Evolutionary conservation across 139 green algal genomes (phyloP), one percentile per base, ranked within the genome.

Genomic region (Chara braunii): DNA sequence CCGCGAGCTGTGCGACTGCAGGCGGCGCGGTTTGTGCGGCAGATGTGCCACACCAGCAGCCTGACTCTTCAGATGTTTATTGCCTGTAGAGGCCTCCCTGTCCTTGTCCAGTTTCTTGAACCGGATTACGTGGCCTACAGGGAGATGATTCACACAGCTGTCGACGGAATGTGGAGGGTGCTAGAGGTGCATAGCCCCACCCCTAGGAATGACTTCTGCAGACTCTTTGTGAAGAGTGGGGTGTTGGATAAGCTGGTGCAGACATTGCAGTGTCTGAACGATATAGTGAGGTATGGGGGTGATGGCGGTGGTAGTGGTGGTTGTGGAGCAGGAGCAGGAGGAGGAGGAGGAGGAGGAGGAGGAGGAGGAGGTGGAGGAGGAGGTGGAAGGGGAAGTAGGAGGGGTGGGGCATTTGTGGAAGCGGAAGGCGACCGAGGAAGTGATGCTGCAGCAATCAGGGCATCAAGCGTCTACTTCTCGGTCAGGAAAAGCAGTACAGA

Each of bases 61-160:
- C 54, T 65, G 32, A 85, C 80, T 18, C 68, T 88, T 44, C 77
- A 84, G 33, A 79, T 89, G 71, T 63, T 94, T 31, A 69, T 94
- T 3, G 80, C 85, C 0, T 94, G 85, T 60, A 67, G 79, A 48
- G 83, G 81, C 40, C 42, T 87, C 40, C 60, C 68, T 31, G 59
- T 81, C 30, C 72, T 87, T 30, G 78, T 83, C 14, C 57, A 40
- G 8, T 75, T 88, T 11, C 51, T 77, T 6, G 68, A 77, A 51
- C 9, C 43, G 0, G 60, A 77, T 30, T 64, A 56, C 51, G n/a
- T 36, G 18, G 61, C 56, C 14, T 37, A 74, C n/a, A 74, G 61
- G 2, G 68, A 73, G 18, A 45, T 77, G 2, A 51, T 77, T 22
- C 34, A 58, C 68, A 73, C 58, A n/a, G 59, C 26, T 11, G 22